These are phyloP conservation scores for Coniochaeta ligniaria DNA, from an alignment of 2,329 filamentous ascomycete genomes.

Conservation along the genomic window DNA sequence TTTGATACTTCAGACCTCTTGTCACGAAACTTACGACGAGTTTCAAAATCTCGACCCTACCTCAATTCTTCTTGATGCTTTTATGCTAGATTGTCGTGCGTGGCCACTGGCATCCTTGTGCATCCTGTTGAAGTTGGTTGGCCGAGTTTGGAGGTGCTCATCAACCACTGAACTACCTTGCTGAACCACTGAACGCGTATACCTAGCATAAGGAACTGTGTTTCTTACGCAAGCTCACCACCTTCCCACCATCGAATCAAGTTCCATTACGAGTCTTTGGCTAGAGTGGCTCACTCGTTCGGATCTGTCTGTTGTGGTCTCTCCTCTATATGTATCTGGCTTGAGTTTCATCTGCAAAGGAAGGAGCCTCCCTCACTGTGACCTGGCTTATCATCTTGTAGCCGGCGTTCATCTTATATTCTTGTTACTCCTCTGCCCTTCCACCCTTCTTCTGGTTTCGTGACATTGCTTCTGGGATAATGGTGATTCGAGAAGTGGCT, in stretches of 20 bases:
- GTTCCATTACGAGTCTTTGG: background rate
- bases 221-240: background rate
- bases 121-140: no score
- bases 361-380: background rate
- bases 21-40: background rate
- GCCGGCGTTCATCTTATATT: background rate
- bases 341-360: background rate
- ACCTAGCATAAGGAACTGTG: background rate
- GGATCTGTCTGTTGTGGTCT: background rate
- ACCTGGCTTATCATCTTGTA: background rate
- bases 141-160: no score
- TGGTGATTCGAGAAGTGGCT: conserved; percentile 12
- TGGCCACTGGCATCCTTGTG: no score
- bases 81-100: no score
- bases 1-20: background rate
- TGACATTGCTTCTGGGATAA: background rate
- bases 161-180: background rate
- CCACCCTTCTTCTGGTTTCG: background rate
- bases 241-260: background rate
- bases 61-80: no score
- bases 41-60: no score
- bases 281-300: background rate
- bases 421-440: background rate
- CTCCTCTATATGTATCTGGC: background rate
- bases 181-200: no score